Evolutionary conservation across 2,329 filamentous ascomycete species (phyloP).

Genomic region (Ophiostoma populinum): DNA sequence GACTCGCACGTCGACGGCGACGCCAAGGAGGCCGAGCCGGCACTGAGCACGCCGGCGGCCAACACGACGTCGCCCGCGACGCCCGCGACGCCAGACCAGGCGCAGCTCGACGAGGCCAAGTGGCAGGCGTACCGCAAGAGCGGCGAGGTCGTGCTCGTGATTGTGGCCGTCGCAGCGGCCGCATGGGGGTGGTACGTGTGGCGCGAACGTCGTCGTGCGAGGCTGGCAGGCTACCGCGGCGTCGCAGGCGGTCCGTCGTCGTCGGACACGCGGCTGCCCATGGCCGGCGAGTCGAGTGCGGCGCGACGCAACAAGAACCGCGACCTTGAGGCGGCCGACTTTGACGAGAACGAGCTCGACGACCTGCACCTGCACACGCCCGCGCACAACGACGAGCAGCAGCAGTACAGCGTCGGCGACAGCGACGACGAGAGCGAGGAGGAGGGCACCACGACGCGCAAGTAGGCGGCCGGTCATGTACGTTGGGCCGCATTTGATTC

Average conservation of each 20-base stretch:
- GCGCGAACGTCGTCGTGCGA: constrained; percentile 38
- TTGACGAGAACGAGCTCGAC: constrained; percentile 48
- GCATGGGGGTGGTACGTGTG: constrained; percentile 59
- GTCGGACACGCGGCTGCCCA: constrained; percentile 11
- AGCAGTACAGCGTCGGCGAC: constrained; percentile 39
- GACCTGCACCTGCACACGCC: constrained; percentile 38
- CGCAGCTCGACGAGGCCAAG: constrained; percentile 62
- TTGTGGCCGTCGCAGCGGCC: constrained; percentile 57
- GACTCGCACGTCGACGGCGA: constrained; percentile 76
- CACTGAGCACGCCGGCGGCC: constrained; percentile 52
- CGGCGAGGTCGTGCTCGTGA: constrained; percentile 67
- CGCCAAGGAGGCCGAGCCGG: constrained; percentile 48
- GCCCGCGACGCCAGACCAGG: constrained; percentile 42
- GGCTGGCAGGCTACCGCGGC: constrained; percentile 31
- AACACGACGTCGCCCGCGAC: neutral
- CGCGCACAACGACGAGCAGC: constrained; percentile 19
- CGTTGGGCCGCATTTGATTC: too few species aligned
- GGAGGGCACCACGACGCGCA: constrained; percentile 4
- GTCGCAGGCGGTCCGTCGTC: constrained; percentile 22
- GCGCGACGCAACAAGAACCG: constrained; percentile 26
- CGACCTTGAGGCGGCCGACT: constrained; percentile 46
- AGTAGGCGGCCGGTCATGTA: neutral
- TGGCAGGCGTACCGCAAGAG: constrained; percentile 82
- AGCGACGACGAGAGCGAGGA: constrained; percentile 41
- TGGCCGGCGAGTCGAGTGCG: constrained; percentile 20